Base-by-base conservation (phyloP, 495 filamentous ascomycete species). In the Penicillium argentinense region DNA sequence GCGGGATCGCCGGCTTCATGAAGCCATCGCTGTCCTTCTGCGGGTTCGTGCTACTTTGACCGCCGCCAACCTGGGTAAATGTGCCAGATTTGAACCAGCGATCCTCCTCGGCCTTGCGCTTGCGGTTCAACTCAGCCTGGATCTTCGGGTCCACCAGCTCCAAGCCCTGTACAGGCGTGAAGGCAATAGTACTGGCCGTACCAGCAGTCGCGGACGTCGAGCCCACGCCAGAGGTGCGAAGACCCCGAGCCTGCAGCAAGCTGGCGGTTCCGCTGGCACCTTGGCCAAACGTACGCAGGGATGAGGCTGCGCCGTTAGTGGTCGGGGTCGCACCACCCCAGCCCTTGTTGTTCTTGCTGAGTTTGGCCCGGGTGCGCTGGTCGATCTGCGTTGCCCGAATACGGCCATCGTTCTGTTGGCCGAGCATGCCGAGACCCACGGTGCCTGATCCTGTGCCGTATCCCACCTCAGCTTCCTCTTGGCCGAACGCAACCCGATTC, bases 121-220 rank as follows among this genome's bases (percentile, higher is more conserved):
- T 97, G 49, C 89, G 77, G 55, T 73, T 89, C 56, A 91, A 67
- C 67, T 78, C 90, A 2, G 87, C 85, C 56, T 86, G 81, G 42
- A 88, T 81, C 75, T 95, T 97, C 39, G 93, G 93, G 68, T 97
- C 95, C 12, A 97, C 90, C 7, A 98, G 81, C 74, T 97, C 93
- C 24, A 98, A 76, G 9, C 93, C 93, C 63, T 97, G 95, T 14
- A 92, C 87, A 3, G 93, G 90, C 4, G 89, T 96, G 55, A 97
- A 98, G 1, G 90, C 88, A 60, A 98, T 80, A 26, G 86, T 90
- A 61, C 86, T 91, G 17, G 89, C 84, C 1, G 89, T 97, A 45
- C 93, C 89, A 17, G 80, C 59, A 54, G 67, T 63, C 6, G 69
- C 67, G 9, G 76, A 76, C 43, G 83, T 67, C 6, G 83, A 83